These are phyloP conservation scores for Colletotrichum kahawae DNA, from an alignment of 2,329 filamentous ascomycete species.

Conservation along the genomic window DNA sequence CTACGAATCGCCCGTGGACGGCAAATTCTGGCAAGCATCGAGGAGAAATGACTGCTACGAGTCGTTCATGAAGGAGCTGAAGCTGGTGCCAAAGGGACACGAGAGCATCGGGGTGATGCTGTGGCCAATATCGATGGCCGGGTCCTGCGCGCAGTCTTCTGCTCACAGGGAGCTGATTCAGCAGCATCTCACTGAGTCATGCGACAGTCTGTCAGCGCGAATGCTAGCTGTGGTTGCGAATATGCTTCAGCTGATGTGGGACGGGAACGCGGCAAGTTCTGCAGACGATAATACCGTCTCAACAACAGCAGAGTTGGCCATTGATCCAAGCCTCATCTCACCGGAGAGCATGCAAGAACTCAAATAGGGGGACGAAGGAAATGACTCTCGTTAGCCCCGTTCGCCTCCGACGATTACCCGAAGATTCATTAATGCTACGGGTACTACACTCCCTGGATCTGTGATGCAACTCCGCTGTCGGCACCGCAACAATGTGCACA, in stretches of 20 bases:
- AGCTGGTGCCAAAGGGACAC: background rate
- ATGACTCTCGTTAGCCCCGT: background rate
- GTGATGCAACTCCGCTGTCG: background rate
- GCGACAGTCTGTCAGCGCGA: background rate
- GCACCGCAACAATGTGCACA: background rate
- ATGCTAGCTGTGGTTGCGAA: background rate
- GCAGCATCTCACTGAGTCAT: background rate
- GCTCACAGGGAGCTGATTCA: background rate
- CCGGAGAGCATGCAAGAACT: background rate
- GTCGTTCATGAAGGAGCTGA: background rate
- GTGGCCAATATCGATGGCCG: background rate
- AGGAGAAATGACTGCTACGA: background rate
- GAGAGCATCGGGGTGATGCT: background rate
- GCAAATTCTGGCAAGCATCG: background rate
- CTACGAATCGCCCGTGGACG: background rate
- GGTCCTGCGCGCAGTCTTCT: background rate
- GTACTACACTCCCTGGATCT: background rate
- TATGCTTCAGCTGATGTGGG: background rate
- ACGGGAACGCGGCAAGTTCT: background rate
- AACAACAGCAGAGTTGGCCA: background rate
- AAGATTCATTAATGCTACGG: background rate
- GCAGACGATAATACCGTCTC: no score
- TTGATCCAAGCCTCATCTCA: background rate
- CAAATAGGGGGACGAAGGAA: accelerated
- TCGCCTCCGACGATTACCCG: background rate